phyloP scores from a whole-genome alignment of 495 filamentous ascomycete genomes.

The Halenospora varia region DNA sequence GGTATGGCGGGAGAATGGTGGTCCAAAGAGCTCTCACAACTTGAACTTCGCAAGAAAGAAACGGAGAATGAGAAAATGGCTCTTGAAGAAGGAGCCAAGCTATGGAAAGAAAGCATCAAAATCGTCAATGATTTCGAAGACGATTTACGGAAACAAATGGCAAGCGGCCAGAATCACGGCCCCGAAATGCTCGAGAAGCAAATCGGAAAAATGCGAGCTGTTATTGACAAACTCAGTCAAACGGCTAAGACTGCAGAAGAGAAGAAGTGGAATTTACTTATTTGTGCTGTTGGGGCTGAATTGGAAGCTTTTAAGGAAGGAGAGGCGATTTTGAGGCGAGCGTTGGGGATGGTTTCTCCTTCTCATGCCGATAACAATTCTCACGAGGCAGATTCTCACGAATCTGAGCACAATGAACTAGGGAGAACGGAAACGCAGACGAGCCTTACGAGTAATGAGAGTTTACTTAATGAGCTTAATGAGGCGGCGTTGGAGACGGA shows the following conservation, averaged over 20 bases:
- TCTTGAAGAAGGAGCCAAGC: slow-evolving; percentile 73
- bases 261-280: slow-evolving; percentile 79
- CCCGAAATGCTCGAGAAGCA: slow-evolving; percentile 39
- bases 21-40: slow-evolving; percentile 47
- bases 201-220: slow-evolving; percentile 50
- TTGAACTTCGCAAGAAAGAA: slow-evolving; percentile 50
- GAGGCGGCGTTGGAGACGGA: too few relatives aligned
- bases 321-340: slow-evolving; percentile 53
- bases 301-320: slow-evolving; percentile 77
- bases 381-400: background rate
- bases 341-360: slow-evolving; percentile 8
- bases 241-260: slow-evolving; percentile 56
- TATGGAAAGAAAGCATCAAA: slow-evolving; percentile 71
- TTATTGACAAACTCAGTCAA: slow-evolving; percentile 54
- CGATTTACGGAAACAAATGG: slow-evolving; percentile 15
- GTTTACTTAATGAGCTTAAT: too few relatives aligned
- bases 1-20: slow-evolving; percentile 77
- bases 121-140: slow-evolving; percentile 67
- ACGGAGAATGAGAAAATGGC: slow-evolving; percentile 64
- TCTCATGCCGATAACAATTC: background rate
- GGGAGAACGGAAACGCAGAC: too few relatives aligned
- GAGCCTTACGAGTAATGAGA: too few relatives aligned
- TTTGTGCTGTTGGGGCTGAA: slow-evolving; percentile 86
- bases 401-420: background rate
- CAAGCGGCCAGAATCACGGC: slow-evolving; percentile 3